Percentiles rank a stretch among this genome's conserved stretches.
Conservation (phyloP, 768 basidiomycete genomes). For the Leccinum olivaceopallidum region DNA sequence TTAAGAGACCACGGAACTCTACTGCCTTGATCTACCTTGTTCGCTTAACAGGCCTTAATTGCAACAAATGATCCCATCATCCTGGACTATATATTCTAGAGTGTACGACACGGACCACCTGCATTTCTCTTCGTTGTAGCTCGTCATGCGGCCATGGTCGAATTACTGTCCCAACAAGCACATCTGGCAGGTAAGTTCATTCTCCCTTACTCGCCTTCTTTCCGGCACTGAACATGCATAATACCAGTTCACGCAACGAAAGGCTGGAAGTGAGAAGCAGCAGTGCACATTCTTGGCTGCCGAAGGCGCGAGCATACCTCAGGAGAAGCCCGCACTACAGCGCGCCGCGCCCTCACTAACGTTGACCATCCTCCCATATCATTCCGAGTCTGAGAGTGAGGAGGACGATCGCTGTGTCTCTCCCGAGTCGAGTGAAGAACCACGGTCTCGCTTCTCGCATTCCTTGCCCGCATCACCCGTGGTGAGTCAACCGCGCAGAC, state of each 20-base stretch:
- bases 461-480: constrained; percentile 15
- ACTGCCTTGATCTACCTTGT: not conserved
- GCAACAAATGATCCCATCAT: not conserved
- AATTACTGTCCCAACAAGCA: not conserved
- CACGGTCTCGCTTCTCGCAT: constrained; percentile 24
- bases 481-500: constrained; percentile 10
- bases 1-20: not conserved
- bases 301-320: constrained; percentile 19
- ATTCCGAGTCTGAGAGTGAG: not conserved
- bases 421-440: constrained; percentile 15
- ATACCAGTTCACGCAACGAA: not conserved
- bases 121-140: not conserved
- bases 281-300: constrained; percentile 17
- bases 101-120: not conserved
- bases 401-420: not conserved
- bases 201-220: not conserved
- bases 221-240: not conserved
- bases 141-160: constrained; percentile 8
- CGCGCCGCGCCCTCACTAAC: not conserved
- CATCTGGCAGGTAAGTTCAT: constrained; percentile 11
- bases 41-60: not conserved
- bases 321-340: constrained; percentile 11
- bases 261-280: constrained; percentile 2
- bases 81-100: not conserved
- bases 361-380: constrained; percentile 2